Evolutionary conservation across 345 rosid species (phyloP).

Genomic region (Capsella bursapastoris): DNA sequence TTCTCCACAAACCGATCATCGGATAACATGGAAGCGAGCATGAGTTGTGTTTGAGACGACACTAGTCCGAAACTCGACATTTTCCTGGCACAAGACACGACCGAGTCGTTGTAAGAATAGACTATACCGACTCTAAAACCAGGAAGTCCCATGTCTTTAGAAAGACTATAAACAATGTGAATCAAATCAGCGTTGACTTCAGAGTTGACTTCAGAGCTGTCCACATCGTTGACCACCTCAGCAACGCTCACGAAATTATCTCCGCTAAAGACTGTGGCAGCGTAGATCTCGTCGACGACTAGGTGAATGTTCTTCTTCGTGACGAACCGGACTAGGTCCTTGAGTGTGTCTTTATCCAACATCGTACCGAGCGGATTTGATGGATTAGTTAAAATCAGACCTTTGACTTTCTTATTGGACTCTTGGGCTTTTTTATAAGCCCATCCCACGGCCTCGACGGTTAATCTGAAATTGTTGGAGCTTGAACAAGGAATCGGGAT

Average conservation of each 20-base stretch:
- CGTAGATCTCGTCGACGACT: conserved; percentile 84
- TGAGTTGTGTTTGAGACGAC: conserved; percentile 71
- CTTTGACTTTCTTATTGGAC: conserved; percentile 64
- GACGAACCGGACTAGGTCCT: conserved; percentile 55
- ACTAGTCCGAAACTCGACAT: conserved; percentile 93
- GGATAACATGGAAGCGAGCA: conserved; percentile 74
- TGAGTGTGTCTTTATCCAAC: conserved; percentile 56
- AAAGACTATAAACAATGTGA: conserved; percentile 81
- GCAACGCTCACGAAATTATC: conserved; percentile 67
- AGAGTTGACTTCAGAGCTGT: conserved; percentile 46
- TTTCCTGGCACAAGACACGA: conserved; percentile 65
- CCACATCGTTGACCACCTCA: conserved; percentile 59
- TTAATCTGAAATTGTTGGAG: conserved; percentile 66
- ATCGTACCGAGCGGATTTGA: conserved; percentile 86
- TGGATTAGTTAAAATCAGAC: conserved; percentile 78
- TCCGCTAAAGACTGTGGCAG: conserved; percentile 64
- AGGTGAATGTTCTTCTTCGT: conserved; percentile 66
- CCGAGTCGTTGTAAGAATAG: conserved; percentile 73
- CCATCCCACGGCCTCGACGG: conserved; percentile 56
- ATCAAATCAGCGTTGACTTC: conserved; percentile 58
- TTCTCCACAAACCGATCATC: conserved; percentile 62
- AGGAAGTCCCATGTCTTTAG: conserved; percentile 93
- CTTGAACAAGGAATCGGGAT: conserved; percentile 74
- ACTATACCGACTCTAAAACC: conserved; percentile 84
- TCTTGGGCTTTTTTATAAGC: conserved; percentile 58